Percentiles rank a stretch among this genome's conserved stretches.
phyloP scores from a whole-genome alignment of 2,329 filamentous ascomycete genomes.

The Penicillium sp. region DNA sequence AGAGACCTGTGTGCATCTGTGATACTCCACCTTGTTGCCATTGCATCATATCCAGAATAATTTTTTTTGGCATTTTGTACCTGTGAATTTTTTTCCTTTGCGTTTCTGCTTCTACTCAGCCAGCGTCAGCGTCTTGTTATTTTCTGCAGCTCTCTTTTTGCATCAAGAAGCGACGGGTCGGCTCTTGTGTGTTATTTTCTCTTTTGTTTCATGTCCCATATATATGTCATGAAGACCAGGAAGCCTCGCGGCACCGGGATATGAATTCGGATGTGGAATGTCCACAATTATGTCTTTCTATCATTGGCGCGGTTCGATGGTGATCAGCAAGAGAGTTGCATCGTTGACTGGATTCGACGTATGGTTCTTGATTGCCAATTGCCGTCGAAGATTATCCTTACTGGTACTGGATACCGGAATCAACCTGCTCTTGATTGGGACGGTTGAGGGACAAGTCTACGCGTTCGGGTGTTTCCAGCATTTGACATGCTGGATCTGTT shows the following conservation, averaged over 20 bases:
- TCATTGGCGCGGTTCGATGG: constrained; percentile 28
- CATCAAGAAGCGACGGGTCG: constrained; percentile 49
- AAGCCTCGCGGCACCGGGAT: constrained; percentile 50
- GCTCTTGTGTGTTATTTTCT: constrained; percentile 42
- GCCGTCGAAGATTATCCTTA: constrained; percentile 37
- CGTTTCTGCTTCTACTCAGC: constrained; percentile 41
- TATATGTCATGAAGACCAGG: constrained; percentile 51
- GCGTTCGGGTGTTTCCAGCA: constrained; percentile 26
- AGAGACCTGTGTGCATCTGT: constrained; percentile 46
- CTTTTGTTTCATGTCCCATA: constrained; percentile 41
- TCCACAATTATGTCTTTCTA: constrained; percentile 32
- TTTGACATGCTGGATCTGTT: constrained; percentile 20
- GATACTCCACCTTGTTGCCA: constrained; percentile 41
- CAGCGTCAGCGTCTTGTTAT: constrained; percentile 49
- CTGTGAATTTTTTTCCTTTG: constrained; percentile 41
- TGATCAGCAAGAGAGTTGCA: background rate
- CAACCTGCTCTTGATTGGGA: constrained; percentile 11
- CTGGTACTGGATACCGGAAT: constrained; percentile 42
- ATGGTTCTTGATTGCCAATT: constrained; percentile 10
- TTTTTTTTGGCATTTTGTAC: constrained; percentile 36
- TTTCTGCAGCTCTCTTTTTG: constrained; percentile 38
- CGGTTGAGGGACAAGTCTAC: constrained; percentile 19
- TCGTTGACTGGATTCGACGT: constrained; percentile 22
- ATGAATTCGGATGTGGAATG: constrained; percentile 44
- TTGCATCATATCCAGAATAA: constrained; percentile 35